Evolutionary conservation across 129 eudicot species (phyloP).

Genomic region (Logfia minima): DNA sequence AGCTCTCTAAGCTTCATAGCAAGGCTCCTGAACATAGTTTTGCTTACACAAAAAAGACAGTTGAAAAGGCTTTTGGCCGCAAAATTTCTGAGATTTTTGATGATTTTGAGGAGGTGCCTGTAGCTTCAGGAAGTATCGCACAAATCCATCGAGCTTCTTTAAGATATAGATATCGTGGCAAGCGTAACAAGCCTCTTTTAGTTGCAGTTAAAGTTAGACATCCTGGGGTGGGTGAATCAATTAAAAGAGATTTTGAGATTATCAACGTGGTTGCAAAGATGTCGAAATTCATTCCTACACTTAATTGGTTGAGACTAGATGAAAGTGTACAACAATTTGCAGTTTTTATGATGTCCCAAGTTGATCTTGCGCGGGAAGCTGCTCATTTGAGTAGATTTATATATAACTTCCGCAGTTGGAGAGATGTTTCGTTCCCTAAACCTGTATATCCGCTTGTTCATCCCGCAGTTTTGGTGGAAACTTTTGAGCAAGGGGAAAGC

Average conservation of each 20-base stretch:
- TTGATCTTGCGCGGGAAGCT: constrained; percentile 93
- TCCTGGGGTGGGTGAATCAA: constrained; percentile 87
- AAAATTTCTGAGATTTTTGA: constrained; percentile 77
- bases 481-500: constrained; percentile 87
- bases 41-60: constrained; percentile 67
- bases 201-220: constrained; percentile 96
- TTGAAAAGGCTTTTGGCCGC: constrained; percentile 87
- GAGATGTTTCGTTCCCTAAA: constrained; percentile 85
- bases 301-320: constrained; percentile 87
- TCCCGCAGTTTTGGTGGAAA: constrained; percentile 92
- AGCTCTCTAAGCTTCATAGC: constrained; percentile 77
- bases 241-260: constrained; percentile 76
- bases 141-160: constrained; percentile 87
- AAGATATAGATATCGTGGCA: constrained; percentile 57
- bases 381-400: constrained; percentile 90
- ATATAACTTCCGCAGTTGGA: constrained; percentile 88
- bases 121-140: constrained; percentile 94
- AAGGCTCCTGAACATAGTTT: constrained; percentile 95
- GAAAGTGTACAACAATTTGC: constrained; percentile 95
- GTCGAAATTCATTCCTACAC: constrained; percentile 69
- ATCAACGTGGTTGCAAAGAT: constrained; percentile 69
- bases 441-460: constrained; percentile 92
- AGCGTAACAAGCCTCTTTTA: constrained; percentile 58
- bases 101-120: constrained; percentile 78
- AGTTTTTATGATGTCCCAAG: constrained; percentile 98